Evolutionary conservation across 2,329 filamentous ascomycete genomes (phyloP).

Genomic region (Aspergillus proliferans): DNA sequence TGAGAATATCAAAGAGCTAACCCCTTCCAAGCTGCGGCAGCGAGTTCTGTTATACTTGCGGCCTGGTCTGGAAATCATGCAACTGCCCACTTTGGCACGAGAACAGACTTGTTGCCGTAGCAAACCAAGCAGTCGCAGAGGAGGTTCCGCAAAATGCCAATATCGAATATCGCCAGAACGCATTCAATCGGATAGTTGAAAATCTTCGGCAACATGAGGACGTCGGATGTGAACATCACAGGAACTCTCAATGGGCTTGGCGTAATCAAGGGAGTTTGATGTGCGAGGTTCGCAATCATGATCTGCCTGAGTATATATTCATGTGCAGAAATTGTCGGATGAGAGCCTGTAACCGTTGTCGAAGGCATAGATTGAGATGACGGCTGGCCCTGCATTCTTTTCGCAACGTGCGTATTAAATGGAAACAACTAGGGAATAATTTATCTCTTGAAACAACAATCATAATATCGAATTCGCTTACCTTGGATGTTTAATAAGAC

Average conservation of each 20-base stretch:
- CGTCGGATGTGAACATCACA: slow-evolving; percentile 7
- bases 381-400: too few relatives aligned
- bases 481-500: too few relatives aligned
- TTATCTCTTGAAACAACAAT: too few relatives aligned
- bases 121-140: slow-evolving; percentile 4
- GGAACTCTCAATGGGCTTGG: slow-evolving; percentile 7
- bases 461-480: too few relatives aligned
- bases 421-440: neutral
- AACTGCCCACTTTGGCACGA: slow-evolving; percentile 8
- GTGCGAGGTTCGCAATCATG: neutral
- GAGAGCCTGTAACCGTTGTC: slow-evolving; percentile 1
- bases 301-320: slow-evolving; percentile 6
- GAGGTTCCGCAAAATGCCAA: slow-evolving; percentile 3
- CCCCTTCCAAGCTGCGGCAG: slow-evolving; percentile 3
- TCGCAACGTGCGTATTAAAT: too few relatives aligned
- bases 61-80: slow-evolving; percentile 5
- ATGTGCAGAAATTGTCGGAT: slow-evolving; percentile 8
- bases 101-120: slow-evolving; percentile 2
- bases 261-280: neutral
- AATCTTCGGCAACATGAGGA: slow-evolving; percentile 6
- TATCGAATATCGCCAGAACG: neutral
- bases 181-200: slow-evolving; percentile 3
- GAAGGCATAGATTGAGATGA: neutral
- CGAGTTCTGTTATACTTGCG: slow-evolving; percentile 9
- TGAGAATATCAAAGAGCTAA: slow-evolving; percentile 1